These are phyloP conservation scores for Novymonas esmeraldas DNA, from an alignment of 208 protist genomes.

Conservation along the genomic window DNA sequence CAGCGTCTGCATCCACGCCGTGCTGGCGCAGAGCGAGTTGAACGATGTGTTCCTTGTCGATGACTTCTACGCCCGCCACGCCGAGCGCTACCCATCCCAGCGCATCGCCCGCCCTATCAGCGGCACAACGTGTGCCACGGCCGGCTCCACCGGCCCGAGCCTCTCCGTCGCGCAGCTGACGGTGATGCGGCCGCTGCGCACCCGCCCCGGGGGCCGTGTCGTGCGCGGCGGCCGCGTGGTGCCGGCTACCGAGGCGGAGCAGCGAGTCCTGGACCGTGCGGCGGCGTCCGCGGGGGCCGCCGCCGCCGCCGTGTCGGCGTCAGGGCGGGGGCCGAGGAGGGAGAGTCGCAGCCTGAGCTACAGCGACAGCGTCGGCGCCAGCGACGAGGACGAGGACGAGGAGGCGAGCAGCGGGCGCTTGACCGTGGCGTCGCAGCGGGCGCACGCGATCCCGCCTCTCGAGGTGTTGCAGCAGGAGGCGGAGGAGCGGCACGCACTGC, in stretches of 20 bases:
- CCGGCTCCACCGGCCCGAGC: background rate
- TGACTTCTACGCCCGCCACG: slow-evolving; percentile 87
- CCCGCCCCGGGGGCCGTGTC: slow-evolving; percentile 50
- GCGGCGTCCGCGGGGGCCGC: background rate
- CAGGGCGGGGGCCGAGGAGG: background rate
- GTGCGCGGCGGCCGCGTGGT: slow-evolving; percentile 58
- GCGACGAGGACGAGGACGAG: slow-evolving; percentile 22
- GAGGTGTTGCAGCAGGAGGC: slow-evolving; percentile 63
- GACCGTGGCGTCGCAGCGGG: slow-evolving; percentile 2
- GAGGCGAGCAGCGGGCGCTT: background rate
- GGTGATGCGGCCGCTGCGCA: slow-evolving; percentile 60
- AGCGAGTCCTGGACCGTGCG: slow-evolving; percentile 37
- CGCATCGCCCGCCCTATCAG: slow-evolving; percentile 32
- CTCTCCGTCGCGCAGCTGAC: slow-evolving; percentile 54
- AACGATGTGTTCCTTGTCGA: slow-evolving; percentile 91
- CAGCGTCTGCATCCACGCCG: slow-evolving; percentile 76
- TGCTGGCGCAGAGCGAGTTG: slow-evolving; percentile 68
- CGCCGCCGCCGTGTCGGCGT: background rate
- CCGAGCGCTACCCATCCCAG: slow-evolving; percentile 58
- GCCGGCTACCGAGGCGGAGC: slow-evolving; percentile 39
- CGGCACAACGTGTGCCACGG: background rate
- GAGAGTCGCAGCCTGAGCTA: no score
- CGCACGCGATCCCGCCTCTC: slow-evolving; percentile 31
- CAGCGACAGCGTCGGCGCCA: background rate
- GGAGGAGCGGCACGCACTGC: slow-evolving; percentile 66